Percentiles rank a stretch among this genome's conserved stretches.
phyloP scores from a whole-genome alignment of 768 basidiomycete species.

The Lanmaoa rubissima region DNA sequence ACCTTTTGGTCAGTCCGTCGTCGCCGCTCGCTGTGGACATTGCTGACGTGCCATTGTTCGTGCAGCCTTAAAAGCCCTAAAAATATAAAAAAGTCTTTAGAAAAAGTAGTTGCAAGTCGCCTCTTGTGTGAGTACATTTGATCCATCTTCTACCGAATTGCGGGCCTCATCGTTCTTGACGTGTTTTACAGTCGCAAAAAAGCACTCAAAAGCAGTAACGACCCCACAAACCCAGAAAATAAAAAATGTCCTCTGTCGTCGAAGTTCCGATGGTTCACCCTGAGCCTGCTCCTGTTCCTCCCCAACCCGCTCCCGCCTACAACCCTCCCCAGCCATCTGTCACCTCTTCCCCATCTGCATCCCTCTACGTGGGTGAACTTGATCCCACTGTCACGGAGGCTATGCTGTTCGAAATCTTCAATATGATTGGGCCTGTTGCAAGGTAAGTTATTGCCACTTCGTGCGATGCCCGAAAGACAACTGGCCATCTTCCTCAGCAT shows the following conservation, averaged over 20 bases:
- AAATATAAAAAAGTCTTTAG: constrained; percentile 64
- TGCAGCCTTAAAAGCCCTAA: constrained; percentile 57
- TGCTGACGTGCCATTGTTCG: constrained; percentile 19
- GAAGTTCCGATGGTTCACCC: constrained; percentile 54
- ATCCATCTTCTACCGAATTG: constrained; percentile 12
- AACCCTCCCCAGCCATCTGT: constrained; percentile 51
- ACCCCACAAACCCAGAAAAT: constrained; percentile 59
- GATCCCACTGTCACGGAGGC: constrained; percentile 98
- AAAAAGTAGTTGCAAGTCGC: constrained; percentile 75
- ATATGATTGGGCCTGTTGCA: constrained; percentile 99
- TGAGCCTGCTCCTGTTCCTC: constrained; percentile 44
- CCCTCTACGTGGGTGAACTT: constrained; percentile 98
- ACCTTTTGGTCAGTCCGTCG: constrained; percentile 54
- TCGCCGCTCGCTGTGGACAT: constrained; percentile 9
- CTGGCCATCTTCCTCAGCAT: constrained; percentile 52
- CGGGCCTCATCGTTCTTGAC: constrained; percentile 17
- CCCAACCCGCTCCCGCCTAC: constrained; percentile 51
- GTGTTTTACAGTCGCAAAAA: constrained; percentile 56
- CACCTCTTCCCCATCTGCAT: constrained; percentile 77
- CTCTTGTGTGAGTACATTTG: constrained; percentile 56
- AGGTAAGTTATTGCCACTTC: constrained; percentile 53
- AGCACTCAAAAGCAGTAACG: constrained; percentile 89
- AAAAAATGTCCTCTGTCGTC: constrained; percentile 56
- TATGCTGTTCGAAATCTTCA: constrained; percentile 99
- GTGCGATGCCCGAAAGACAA: not conserved